Evolutionary conservation across 768 basidiomycete genomes (phyloP), one percentile per base, ranked within the genome.

Genomic region (Tubosaeta brunneosetosa): DNA sequence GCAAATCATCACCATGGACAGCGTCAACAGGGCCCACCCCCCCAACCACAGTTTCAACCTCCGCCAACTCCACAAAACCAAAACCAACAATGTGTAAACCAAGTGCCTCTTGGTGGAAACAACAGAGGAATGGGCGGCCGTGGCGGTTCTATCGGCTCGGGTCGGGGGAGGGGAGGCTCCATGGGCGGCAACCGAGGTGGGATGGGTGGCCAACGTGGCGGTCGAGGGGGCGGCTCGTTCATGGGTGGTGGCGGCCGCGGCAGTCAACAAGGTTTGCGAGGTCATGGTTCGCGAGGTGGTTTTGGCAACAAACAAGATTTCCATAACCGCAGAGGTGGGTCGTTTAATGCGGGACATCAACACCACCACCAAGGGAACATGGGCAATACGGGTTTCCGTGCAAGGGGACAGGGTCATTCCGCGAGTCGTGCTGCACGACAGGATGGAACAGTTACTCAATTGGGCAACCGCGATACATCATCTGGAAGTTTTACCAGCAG

Each of bases 231-330:
- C 10, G 53, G 60, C 44, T 44, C 61, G 19, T 70, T 71, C 40
- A 59, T 70, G 47, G 65, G 58, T 42, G 60, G 71, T 38, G 69
- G 75, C 38, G 71, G 74, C 9, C 76, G 77, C 49, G 77, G 79
- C 26, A 75, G 74, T 14, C 77, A 74, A 57, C 72, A 73, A 51
- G 76, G 78, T 32, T 69, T 84, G 59, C 77, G 86, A 53, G 80
- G 81, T 32, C 86, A 88, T 54, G 75, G 77, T 31, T 84, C 84
- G 11, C 74, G 85, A 55, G 81, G 82, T 43, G 84, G 84, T 60
- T 85, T 86, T 64, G 81, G 78, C 48, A 77, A 74, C 55, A 77
- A 75, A 55, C 79, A 83, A 55, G 84, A 79, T 64, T 82, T 81
- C 65, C 78, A 81, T 61, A 81, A 81, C 64, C 78, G 88, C 46